A percentile compares a stretch with the other conserved stretches of the same genome.
These are phyloP conservation scores for Yamadazyma buinensis DNA, from an alignment of 1,139 yeast genomes.

Conservation along the genomic window DNA sequence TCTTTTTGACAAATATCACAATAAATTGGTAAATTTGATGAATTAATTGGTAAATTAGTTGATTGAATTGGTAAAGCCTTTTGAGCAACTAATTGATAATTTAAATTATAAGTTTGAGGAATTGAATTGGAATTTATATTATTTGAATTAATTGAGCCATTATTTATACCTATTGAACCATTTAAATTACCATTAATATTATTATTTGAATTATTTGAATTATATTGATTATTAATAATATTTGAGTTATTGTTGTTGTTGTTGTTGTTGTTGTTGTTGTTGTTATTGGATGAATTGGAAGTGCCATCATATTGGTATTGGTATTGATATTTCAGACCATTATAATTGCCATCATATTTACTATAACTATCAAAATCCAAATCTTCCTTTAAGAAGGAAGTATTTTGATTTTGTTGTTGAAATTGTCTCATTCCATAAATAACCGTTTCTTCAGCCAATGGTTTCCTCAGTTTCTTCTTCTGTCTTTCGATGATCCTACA, in stretches of 20 bases:
- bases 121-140: slow-evolving; percentile 8
- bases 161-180: slow-evolving; percentile 7
- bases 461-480: slow-evolving; percentile 44
- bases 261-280: slow-evolving; percentile 2
- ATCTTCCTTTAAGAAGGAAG: slow-evolving; percentile 41
- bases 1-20: slow-evolving; percentile 27
- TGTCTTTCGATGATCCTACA: slow-evolving; percentile 55
- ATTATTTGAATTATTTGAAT: neutral
- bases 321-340: slow-evolving; percentile 11
- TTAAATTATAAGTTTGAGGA: slow-evolving; percentile 13
- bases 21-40: slow-evolving; percentile 10
- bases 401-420: slow-evolving; percentile 39
- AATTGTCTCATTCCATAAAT: slow-evolving; percentile 47
- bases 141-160: slow-evolving; percentile 1
- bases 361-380: slow-evolving; percentile 11
- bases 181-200: neutral
- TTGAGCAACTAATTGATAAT: slow-evolving; percentile 17
- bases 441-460: slow-evolving; percentile 48
- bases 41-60: slow-evolving; percentile 12
- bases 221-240: neutral
- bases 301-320: slow-evolving; percentile 12
- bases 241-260: neutral
- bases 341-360: slow-evolving; percentile 9
- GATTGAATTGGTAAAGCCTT: slow-evolving; percentile 16
- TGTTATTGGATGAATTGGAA: no score